Conservation (phyloP, 805 yeast species). For the Candida namnaoensis region DNA sequence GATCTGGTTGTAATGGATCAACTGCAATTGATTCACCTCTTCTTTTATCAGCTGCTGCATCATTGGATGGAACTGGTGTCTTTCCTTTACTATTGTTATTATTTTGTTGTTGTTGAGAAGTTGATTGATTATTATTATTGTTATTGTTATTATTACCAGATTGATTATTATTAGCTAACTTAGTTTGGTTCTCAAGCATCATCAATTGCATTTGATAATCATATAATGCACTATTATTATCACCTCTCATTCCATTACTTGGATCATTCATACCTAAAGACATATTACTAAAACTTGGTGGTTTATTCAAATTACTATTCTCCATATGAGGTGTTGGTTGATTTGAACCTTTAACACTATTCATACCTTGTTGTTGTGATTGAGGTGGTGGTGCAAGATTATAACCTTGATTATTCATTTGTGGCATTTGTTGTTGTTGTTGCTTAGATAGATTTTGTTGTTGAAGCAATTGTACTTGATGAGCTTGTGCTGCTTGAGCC, state of each 20-base stretch:
- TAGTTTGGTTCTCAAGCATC: conserved; percentile 68
- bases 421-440: background rate
- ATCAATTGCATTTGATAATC: conserved; percentile 78
- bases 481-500: conserved; percentile 3
- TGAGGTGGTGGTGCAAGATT: background rate
- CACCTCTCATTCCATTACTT: conserved; percentile 8
- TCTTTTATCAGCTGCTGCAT: background rate
- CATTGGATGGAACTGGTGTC: background rate
- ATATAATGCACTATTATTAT: conserved; percentile 44
- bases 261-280: conserved; percentile 4
- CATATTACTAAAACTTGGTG: no score
- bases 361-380: no score
- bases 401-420: background rate
- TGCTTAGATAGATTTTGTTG: background rate
- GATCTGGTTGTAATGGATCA: conserved; percentile 19
- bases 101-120: background rate
- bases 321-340: background rate
- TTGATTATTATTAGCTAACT: conserved; percentile 15
- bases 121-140: background rate
- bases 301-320: background rate
- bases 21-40: conserved; percentile 8
- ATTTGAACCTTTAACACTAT: background rate
- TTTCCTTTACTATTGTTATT: no score
- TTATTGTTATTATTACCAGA: conserved; percentile 1
- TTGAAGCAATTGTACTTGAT: no score